A percentile compares a stretch with the other conserved stretches of the same genome.
Conservation (phyloP, 345 rosid species). For the Balakata baccata region DNA sequence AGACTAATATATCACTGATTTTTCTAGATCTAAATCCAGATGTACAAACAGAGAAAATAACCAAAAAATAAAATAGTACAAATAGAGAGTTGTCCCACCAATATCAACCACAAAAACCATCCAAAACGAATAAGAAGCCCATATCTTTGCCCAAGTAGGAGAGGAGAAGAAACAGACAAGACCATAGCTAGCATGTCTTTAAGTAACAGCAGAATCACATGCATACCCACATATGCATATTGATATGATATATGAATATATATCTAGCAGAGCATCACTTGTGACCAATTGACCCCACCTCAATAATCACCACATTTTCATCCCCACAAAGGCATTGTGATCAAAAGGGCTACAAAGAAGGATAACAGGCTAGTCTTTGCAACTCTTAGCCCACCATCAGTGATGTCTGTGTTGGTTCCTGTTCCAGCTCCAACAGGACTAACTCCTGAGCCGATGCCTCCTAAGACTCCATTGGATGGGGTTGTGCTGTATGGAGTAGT, state of each 20-base stretch:
- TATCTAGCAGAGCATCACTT: constrained; percentile 11
- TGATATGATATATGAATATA: constrained; percentile 1
- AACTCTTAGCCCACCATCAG: constrained; percentile 30
- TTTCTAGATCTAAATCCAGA: constrained; percentile 25
- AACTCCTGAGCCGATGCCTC: constrained; percentile 43
- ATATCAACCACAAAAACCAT: constrained; percentile 1
- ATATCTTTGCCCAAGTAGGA: constrained; percentile 6
- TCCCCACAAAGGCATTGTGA: constrained; percentile 33
- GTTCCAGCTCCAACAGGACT: constrained; percentile 43
- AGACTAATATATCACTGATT: constrained; percentile 17
- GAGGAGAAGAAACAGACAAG: constrained; percentile 19
- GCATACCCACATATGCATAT: constrained; percentile 28
- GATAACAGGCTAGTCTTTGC: background rate
- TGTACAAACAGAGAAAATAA: constrained; percentile 9
- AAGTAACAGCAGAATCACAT: constrained; percentile 25
- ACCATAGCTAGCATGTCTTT: constrained; percentile 21
- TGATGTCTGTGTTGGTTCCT: constrained; percentile 44
- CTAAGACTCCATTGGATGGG: constrained; percentile 45
- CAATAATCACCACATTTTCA: constrained; percentile 14
- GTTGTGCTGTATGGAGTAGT: constrained; percentile 31
- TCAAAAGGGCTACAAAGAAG: constrained; percentile 5
- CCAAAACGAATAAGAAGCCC: constrained; percentile 20
- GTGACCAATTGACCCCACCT: constrained; percentile 21
- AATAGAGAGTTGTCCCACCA: constrained; percentile 4
- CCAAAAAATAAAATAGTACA: background rate